Base-by-base conservation (phyloP, 2,329 filamentous ascomycete genomes). In the Microsporum audouinii region DNA sequence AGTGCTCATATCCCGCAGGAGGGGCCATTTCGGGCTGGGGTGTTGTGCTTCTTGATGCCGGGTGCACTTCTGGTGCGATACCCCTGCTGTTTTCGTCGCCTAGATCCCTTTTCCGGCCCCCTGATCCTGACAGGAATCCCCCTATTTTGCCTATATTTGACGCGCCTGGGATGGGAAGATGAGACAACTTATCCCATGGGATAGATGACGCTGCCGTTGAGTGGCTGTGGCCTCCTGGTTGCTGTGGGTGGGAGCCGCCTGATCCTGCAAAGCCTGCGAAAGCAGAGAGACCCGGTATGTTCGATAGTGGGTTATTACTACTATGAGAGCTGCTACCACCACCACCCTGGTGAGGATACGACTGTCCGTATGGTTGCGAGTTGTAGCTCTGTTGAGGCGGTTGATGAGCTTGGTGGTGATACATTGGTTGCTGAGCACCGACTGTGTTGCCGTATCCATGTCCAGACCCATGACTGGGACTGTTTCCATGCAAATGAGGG, bases 91-190 rank as follows among this genome's bases (percentile, higher is more conserved):
- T 61, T 23, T 63, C 58, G 34, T 59, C 41, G n/a, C 58, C 33
- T 2, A 45, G 2, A 1, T 29, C 41, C 27, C 57, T 59, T 10
- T 38, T 34, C 7, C 31, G 39, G 38, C 41, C 57, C 57, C 29
- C 57, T 45, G 57, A 41, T 31, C 38, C 57, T 58, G 65, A 66
- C 2, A 72, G 70, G 51, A 73, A 66, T 5, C 67, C 70, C 45
- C 68, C 69, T 5, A 73, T 64, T 57, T 74, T 75, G 57, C 67
- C 68, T 27, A 76, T 43, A 10, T 72, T 73, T 4, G 72, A 74
- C 39, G 75, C 70, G 5, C 74, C 74, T 1, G 71, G 71, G 51
- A 74, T 74, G 29, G 70, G 71, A 7, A 74, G 67, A 41, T 65
- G 68, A 41, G 68, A 69, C n/a, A 73, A 62, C 43, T 71, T 66